Conservation (phyloP, 2,329 filamentous ascomycete genomes). For the Colletotrichum kahawae region DNA sequence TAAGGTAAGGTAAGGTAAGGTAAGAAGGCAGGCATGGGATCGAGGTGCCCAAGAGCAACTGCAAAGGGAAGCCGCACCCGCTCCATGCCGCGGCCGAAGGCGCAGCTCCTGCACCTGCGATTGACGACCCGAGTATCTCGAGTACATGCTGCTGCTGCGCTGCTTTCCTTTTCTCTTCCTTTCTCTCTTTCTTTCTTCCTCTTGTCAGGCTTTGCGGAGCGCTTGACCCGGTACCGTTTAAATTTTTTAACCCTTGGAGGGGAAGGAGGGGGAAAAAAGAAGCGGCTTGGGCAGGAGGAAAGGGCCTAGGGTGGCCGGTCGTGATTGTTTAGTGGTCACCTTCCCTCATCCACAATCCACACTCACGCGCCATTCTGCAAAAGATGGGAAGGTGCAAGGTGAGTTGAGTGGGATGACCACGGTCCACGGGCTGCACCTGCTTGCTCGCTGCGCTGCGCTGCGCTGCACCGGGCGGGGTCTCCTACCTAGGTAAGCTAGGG, state of each 20-base stretch:
- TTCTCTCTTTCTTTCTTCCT: neutral
- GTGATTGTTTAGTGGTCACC: neutral
- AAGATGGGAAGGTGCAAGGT: neutral
- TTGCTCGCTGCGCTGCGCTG: neutral
- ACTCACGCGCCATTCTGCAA: constrained; percentile 8
- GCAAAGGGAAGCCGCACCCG: constrained; percentile 17
- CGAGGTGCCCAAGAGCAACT: neutral
- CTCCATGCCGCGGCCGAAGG: neutral
- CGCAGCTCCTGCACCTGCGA: neutral
- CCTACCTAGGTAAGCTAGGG: neutral
- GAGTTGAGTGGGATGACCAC: constrained; percentile 5
- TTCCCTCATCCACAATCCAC: constrained; percentile 6
- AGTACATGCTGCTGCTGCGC: neutral
- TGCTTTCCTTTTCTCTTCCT: neutral
- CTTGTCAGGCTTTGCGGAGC: neutral
- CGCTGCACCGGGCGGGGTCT: constrained; percentile 1
- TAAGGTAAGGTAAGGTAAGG: neutral
- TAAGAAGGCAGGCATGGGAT: neutral
- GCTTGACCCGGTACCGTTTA: constrained; percentile 22
- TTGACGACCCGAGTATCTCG: neutral
- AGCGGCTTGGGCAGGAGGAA: neutral
- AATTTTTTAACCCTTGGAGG: neutral
- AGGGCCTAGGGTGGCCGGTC: neutral
- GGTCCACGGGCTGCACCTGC: neutral
- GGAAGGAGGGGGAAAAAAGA: constrained; percentile 15